A percentile compares a stretch with the other conserved stretches of the same genome.
phyloP scores from a whole-genome alignment of 148 eudicot genomes.

The Diospyros kaki region DNA sequence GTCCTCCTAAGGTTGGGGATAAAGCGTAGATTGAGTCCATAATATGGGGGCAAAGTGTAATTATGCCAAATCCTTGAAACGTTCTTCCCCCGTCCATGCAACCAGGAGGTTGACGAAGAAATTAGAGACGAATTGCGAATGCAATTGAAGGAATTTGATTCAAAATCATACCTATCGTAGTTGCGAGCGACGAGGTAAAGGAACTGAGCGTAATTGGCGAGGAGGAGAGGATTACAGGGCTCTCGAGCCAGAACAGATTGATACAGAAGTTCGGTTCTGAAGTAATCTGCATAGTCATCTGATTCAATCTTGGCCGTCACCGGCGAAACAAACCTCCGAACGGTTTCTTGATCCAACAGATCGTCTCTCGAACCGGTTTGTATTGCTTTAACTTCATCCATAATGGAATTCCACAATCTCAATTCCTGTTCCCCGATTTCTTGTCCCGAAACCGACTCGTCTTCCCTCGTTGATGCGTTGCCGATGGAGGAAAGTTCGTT shows the following conservation, averaged over 20 bases:
- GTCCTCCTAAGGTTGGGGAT: too few species aligned
- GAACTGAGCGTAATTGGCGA: slow-evolving; percentile 87
- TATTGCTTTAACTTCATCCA: slow-evolving; percentile 68
- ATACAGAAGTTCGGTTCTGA: slow-evolving; percentile 55
- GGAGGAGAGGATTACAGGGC: slow-evolving; percentile 59
- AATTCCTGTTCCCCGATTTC: slow-evolving; percentile 30
- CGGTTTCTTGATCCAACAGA: slow-evolving; percentile 45
- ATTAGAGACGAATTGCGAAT: too few species aligned
- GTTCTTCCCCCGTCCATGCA: too few species aligned
- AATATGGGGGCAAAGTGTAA: too few species aligned
- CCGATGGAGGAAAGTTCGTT: slow-evolving; percentile 23
- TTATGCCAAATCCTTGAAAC: too few species aligned
- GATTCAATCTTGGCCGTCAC: slow-evolving; percentile 47
- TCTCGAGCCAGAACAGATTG: slow-evolving; percentile 52
- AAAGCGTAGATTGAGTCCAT: too few species aligned
- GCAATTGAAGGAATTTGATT: neutral
- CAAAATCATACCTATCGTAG: slow-evolving; percentile 56
- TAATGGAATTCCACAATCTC: slow-evolving; percentile 51
- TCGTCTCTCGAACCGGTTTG: slow-evolving; percentile 36
- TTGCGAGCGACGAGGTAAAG: slow-evolving; percentile 77
- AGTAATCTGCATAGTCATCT: slow-evolving; percentile 44
- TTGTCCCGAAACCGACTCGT: slow-evolving; percentile 35
- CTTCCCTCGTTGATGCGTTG: slow-evolving; percentile 22
- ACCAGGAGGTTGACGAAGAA: too few species aligned
- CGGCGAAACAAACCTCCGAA: slow-evolving; percentile 66